Evolutionary conservation across 108 stramenopile genomes (phyloP), one percentile per base, ranked within the genome.

Genomic region (Conticribra weissflogii): DNA sequence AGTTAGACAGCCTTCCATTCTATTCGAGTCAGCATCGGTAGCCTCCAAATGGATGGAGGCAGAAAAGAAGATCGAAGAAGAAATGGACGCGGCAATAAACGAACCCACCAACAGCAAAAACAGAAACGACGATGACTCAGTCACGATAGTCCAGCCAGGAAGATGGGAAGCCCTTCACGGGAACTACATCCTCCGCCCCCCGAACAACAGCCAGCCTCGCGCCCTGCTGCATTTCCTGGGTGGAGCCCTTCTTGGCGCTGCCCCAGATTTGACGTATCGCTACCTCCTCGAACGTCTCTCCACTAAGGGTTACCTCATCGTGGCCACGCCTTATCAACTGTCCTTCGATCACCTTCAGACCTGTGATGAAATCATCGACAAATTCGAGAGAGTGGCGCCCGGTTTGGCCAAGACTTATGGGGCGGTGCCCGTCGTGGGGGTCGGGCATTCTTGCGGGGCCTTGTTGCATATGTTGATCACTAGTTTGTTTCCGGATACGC

Each of bases 261-360:
- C 95, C 8, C 96, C 96, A 2, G 92, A 96, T 47, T 69, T 98
- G 32, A 82, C 91, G 29, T 95, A 95, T 50, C 89, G 94, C 0
- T 95, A 92, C 60, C 8, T 95, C 62, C 55, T 95, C 72, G 94
- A 95, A 74, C 71, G 85, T 36, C 63, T 98, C 29, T 86, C 93
- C 3, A 83, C 86, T 21, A 67, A 86, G 58, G 94, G 94, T 14
- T 98, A 88, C 69, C 69, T 97, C 18, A 82, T 98, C 32, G 90
- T 98, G 14, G 97, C 97, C 0, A 98, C 97, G 28, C 97, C 97
- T 1, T 97, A 93, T 74, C 71, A 86, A n/a, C 66, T 98, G 46
- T 85, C 85, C 58, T 96, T 98, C 78, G 95, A 98, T 73, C 94
- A 96, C 82, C 71, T 96, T 46, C 23, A 63, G 8, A 87, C 89